Evolutionary conservation across 2,329 filamentous ascomycete genomes (phyloP), one percentile per base, ranked within the genome.

Genomic region (Aspergillus quadrilineatus): DNA sequence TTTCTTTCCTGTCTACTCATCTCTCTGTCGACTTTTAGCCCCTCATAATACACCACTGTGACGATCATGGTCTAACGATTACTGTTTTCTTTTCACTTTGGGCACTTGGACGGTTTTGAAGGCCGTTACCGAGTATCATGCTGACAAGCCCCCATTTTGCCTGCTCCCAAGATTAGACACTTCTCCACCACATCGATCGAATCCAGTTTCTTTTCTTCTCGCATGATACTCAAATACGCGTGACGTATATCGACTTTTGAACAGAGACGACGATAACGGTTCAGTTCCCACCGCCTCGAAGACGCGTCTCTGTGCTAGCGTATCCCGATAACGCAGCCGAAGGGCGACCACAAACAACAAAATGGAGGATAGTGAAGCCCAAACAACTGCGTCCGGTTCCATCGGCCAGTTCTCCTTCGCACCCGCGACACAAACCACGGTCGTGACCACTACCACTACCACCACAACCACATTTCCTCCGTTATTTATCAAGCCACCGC

Each of bases 391-490:
- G 9, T 67, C 66, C 39, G 65, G 67, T 58, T 80, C 82, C 46
- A 72, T 87, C 55, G 85, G 80, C 44, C 83, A 85, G 66, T 80
- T 87, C 57, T 84, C 82, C 2, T 84, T 85, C 64, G 83, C 82
- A 55, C 85, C 85, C 30, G 81, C 85, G 14, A 87, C 85, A 10
- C 82, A 84, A 66, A 86, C 85, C 9, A 87, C 85, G 0, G 81
- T 86, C 9, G 85, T 96, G 60, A 96, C 92, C 1, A 97, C 93
- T 0, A 97, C 92, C 0, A 97, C 92, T 0, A 96, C 91, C 0
- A 95, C 92, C 1, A 90, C 87, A 73, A 81, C 90, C 75, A 74
- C 80, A 14, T 95, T 94, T 63, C 92, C 93, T 46, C 91, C 91
- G n/a, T 80, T 97, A 56, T 80, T 90, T 55, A 85, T 96, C 63